phyloP scores from a whole-genome alignment of 2,329 filamentous ascomycete genomes.

The Colletotrichum sp. region DNA sequence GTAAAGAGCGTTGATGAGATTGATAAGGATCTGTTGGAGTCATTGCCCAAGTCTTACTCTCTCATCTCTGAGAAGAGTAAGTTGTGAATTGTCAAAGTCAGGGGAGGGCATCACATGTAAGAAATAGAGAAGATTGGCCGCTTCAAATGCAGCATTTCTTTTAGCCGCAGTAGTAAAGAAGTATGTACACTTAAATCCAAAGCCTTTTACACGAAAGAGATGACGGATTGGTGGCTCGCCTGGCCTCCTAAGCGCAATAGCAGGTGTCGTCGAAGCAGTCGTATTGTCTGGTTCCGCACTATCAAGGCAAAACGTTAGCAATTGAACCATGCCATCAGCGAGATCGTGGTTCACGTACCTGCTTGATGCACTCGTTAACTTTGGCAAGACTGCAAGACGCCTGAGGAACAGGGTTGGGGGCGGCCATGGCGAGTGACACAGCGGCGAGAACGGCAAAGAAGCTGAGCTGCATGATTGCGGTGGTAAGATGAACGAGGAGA shows the following conservation, averaged over 20 bases:
- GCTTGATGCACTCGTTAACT: neutral
- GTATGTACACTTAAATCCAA: neutral
- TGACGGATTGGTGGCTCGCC: neutral
- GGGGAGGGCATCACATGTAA: neutral
- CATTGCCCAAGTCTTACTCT: neutral
- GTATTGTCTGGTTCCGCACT: neutral
- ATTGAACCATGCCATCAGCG: neutral
- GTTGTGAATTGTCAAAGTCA: neutral
- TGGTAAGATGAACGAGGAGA: neutral
- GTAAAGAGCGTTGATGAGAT: slow-evolving; percentile 47
- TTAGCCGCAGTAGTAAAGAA: neutral
- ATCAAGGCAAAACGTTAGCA: neutral
- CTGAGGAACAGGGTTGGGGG: neutral
- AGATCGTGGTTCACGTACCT: neutral
- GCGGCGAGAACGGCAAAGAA: neutral
- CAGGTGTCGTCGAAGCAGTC: neutral
- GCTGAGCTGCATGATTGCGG: neutral
- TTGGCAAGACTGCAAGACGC: neutral
- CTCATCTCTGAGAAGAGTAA: slow-evolving; percentile 10
- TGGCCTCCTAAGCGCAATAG: neutral
- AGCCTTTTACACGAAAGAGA: neutral
- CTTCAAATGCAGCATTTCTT: neutral
- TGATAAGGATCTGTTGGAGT: slow-evolving; percentile 15
- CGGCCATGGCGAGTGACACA: neutral
- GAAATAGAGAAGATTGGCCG: neutral